Base-by-base conservation (phyloP, 257 asterid genomes). In the Petunia axillaris region DNA sequence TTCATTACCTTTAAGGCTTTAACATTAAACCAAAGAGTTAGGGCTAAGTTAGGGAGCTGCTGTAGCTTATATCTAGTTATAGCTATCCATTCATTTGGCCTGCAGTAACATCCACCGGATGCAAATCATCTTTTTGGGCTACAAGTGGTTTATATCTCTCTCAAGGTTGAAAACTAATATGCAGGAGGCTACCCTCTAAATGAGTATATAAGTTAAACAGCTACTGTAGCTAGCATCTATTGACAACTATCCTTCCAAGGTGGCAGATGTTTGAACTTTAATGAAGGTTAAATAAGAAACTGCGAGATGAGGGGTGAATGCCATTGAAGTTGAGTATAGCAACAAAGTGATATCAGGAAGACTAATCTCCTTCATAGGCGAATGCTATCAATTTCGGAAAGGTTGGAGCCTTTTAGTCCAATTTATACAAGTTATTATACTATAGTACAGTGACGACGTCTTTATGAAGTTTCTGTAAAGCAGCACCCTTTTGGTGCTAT, bases 361-460 rank as follows among this genome's bases (percentile, higher is more conserved):
- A 73, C 41, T 2, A 7, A 50, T 50, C 25, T 25, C 77, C 60
- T 48, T 71, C 77, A 71, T 39, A 50, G 41, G 60, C 5, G 35
- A 71, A 71, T 50, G 62, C 62, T 71, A 11, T 11, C 77, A 50
- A 35, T 73, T 73, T 57, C 78, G 50, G 46, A 73, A 50, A 73
- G 7, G 62, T 11, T 35, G 13, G 25, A 48, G 60, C 60, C 50
- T 71, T 7, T 73, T 55, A 71, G 44, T 25, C 46, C 35, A 41
- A 48, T 14, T 13, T 73, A 36, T 50, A 53, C 38, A 46, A 73
- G 46, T 73, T 73, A 50, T 50, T 36, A 35, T 50, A 73, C 5
- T 35, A 14, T 36, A 73, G 46, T 50, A 73, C 73, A 10, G 57
- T 10, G 25, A 25, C 25, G 25, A 25, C 25, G 25, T 25, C 25